Conservation (phyloP, 2,329 filamentous ascomycete species). For the Colletotrichum sansevieriae region DNA sequence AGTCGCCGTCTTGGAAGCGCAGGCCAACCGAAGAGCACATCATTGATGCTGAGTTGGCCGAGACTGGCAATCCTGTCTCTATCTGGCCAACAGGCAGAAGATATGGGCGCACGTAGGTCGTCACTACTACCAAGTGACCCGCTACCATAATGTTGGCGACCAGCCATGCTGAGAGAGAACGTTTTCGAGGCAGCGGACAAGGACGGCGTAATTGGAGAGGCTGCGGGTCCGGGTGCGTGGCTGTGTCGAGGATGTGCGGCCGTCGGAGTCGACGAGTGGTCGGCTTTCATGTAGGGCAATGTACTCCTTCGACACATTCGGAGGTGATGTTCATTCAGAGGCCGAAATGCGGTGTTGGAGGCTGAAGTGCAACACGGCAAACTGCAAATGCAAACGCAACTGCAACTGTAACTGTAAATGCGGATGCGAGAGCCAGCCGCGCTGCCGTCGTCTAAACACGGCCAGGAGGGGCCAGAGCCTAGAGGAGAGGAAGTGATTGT, state of each 20-base stretch:
- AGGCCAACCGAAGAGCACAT: not conserved
- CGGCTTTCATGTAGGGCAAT: not conserved
- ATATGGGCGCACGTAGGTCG: not conserved
- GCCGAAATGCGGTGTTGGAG: not conserved
- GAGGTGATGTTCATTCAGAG: not conserved
- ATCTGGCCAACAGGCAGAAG: not conserved
- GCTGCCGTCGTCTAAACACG: not conserved
- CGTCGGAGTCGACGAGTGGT: constrained; percentile 4
- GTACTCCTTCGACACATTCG: not conserved
- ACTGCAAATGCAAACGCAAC: too few species aligned
- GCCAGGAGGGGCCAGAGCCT: too few species aligned
- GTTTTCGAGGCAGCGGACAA: not conserved
- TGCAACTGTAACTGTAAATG: too few species aligned
- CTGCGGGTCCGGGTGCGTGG: constrained; percentile 7
- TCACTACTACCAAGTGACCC: constrained; percentile 45
- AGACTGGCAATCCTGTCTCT: not conserved
- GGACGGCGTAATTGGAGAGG: not conserved
- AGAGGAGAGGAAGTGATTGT: not conserved
- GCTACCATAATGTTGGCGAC: constrained; percentile 50
- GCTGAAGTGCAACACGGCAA: too few species aligned
- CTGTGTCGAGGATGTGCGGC: constrained; percentile 26
- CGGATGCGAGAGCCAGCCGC: not conserved
- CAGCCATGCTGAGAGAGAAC: not conserved
- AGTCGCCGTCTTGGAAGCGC: not conserved
- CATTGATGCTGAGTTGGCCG: not conserved